Conservation (phyloP, 495 filamentous ascomycete genomes). For the Aspergillus sclerotiicarbonarius region DNA sequence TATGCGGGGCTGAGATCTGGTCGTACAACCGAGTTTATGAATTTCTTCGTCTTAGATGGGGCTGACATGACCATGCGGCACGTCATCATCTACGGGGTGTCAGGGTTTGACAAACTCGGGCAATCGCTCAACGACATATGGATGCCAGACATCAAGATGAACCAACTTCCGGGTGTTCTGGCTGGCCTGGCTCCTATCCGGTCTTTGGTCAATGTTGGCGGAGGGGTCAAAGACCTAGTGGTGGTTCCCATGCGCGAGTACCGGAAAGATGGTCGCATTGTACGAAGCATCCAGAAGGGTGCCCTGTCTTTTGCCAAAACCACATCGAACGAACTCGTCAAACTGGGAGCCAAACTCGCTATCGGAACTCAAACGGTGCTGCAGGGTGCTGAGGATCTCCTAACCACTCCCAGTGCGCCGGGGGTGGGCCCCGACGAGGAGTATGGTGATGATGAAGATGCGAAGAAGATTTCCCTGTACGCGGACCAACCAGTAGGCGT, state of each 20-base stretch:
- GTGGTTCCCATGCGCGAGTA: slow-evolving; percentile 91
- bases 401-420: slow-evolving; percentile 47
- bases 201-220: slow-evolving; percentile 84
- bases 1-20: slow-evolving; percentile 93
- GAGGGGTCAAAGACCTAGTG: slow-evolving; percentile 80
- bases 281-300: slow-evolving; percentile 88
- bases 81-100: slow-evolving; percentile 87
- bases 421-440: slow-evolving; percentile 53
- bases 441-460: slow-evolving; percentile 59
- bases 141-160: slow-evolving; percentile 90
- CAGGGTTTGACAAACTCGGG: slow-evolving; percentile 84
- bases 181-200: slow-evolving; percentile 88
- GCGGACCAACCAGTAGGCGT: slow-evolving; percentile 90
- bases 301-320: slow-evolving; percentile 85
- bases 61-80: slow-evolving; percentile 83
- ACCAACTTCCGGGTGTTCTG: slow-evolving; percentile 85
- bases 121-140: slow-evolving; percentile 91
- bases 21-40: slow-evolving; percentile 99
- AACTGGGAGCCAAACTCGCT: slow-evolving; percentile 90
- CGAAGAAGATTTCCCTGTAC: slow-evolving; percentile 79
- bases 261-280: slow-evolving; percentile 86
- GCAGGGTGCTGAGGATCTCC: slow-evolving; percentile 79
- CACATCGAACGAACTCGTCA: slow-evolving; percentile 86
- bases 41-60: slow-evolving; percentile 90
- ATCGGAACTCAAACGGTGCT: slow-evolving; percentile 91